Evolutionary conservation across 768 basidiomycete species (phyloP).

Genomic region (Tremella mesenterica): DNA sequence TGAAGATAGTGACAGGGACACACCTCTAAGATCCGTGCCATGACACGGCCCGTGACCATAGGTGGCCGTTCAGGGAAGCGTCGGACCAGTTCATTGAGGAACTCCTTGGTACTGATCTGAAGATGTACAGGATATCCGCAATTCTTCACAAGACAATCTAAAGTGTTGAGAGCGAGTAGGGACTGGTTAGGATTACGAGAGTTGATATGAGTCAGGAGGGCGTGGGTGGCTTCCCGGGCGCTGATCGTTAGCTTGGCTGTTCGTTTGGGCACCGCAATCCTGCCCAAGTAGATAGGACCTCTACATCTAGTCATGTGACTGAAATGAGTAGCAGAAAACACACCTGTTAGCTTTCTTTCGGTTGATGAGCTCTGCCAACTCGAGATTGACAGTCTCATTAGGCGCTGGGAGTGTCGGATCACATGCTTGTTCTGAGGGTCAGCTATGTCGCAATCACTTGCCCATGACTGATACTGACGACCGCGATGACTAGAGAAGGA

Average conservation of each 20-base stretch:
- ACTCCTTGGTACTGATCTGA: constrained; percentile 94
- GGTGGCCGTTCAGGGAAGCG: constrained; percentile 97
- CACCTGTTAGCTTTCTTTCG: constrained; percentile 95
- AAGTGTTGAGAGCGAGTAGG: constrained; percentile 58
- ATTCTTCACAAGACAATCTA: constrained; percentile 60
- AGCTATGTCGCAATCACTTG: background rate
- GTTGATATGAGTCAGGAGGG: constrained; percentile 73
- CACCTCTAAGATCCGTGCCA: constrained; percentile 79
- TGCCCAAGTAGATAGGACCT: background rate
- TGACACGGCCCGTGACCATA: constrained; percentile 85
- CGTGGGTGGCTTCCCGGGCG: constrained; percentile 84
- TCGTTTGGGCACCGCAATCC: background rate
- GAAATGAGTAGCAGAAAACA: constrained; percentile 43
- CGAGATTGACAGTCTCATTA: constrained; percentile 83
- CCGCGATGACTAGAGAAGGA: too few species aligned
- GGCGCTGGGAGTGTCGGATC: constrained; percentile 78
- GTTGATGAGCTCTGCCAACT: constrained; percentile 88
- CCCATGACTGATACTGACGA: background rate
- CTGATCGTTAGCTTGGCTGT: constrained; percentile 46
- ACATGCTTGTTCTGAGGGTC: constrained; percentile 59
- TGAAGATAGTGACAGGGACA: background rate
- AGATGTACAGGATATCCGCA: constrained; percentile 97
- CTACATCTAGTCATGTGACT: background rate
- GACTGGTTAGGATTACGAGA: constrained; percentile 87
- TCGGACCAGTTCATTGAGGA: constrained; percentile 93